Evolutionary conservation across 495 filamentous ascomycete genomes (phyloP).

Genomic region (Tuber borchii): DNA sequence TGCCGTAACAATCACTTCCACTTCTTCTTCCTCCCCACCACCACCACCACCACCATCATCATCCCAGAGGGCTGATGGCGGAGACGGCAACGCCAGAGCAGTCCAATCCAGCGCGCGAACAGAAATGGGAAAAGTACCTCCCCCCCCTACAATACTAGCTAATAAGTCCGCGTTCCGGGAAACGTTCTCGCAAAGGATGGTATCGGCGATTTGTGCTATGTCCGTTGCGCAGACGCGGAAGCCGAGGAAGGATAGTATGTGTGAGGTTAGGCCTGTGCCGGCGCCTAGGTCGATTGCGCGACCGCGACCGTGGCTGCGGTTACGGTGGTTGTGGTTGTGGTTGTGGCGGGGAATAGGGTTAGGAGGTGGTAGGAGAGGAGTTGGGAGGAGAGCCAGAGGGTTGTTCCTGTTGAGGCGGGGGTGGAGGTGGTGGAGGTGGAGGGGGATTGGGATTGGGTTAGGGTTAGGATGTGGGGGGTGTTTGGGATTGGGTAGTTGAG

Average conservation of each 20-base stretch:
- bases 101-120: not conserved
- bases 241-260: conserved; percentile 32
- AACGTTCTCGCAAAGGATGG: conserved; percentile 14
- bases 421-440: not conserved
- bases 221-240: conserved; percentile 40
- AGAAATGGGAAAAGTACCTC: not conserved
- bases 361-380: conserved; percentile 32
- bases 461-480: conserved; percentile 13
- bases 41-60: not conserved
- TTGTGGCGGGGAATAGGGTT: not conserved
- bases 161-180: conserved; percentile 4
- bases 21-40: not conserved
- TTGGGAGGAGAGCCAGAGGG: conserved; percentile 35
- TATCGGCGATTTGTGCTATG: conserved; percentile 2
- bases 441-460: conserved; percentile 16
- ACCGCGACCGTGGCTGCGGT: not conserved
- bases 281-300: conserved; percentile 36
- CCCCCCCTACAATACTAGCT: not conserved
- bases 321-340: not conserved
- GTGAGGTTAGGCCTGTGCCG: conserved; percentile 34
- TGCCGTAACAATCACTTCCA: conserved; percentile 31
- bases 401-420: conserved; percentile 27
- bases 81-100: not conserved
- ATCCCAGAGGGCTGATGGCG: not conserved
- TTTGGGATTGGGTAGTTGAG: conserved; percentile 25